These are phyloP conservation scores for Apiospora marii DNA, from an alignment of 2,329 filamentous ascomycete genomes.

Conservation along the genomic window DNA sequence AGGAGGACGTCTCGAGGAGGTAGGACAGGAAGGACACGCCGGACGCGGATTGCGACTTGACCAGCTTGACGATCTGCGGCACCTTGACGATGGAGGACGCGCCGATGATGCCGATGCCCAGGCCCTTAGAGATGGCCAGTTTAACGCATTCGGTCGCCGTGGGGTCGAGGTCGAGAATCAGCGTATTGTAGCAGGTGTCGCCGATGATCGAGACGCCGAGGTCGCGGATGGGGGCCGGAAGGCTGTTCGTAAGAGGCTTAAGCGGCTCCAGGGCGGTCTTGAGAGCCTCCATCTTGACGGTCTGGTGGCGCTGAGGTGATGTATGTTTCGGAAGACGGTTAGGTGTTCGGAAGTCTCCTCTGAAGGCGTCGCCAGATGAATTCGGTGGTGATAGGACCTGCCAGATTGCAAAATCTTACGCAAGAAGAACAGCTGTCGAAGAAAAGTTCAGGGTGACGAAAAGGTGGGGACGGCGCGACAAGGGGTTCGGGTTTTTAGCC, in stretches of 20 bases:
- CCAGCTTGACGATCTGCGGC: constrained; percentile 93
- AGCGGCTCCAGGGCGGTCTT: constrained; percentile 68
- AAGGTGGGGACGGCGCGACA: constrained; percentile 11
- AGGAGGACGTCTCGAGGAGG: constrained; percentile 86
- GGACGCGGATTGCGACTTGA: constrained; percentile 79
- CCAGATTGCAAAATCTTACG: constrained; percentile 13
- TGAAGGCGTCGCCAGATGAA: neutral
- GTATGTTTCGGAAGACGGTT: neutral
- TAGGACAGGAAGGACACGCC: constrained; percentile 92
- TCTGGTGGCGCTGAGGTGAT: neutral
- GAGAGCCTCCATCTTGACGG: constrained; percentile 63
- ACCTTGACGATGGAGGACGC: constrained; percentile 94
- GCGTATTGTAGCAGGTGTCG: constrained; percentile 81
- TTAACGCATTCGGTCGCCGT: constrained; percentile 82
- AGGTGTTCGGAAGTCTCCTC: neutral
- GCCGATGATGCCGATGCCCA: constrained; percentile 92
- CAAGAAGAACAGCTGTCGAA: constrained; percentile 17
- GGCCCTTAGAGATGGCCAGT: constrained; percentile 87
- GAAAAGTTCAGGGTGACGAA: constrained; percentile 20
- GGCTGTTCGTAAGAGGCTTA: constrained; percentile 73
- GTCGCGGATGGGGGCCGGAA: constrained; percentile 78
- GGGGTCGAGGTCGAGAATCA: constrained; percentile 85
- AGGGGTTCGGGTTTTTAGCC: constrained; percentile 5
- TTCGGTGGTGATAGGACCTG: neutral
- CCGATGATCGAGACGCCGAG: constrained; percentile 83